These are phyloP conservation scores for Rhamnella rubrinervis DNA, from an alignment of 331 rosid genomes.

Conservation along the genomic window DNA sequence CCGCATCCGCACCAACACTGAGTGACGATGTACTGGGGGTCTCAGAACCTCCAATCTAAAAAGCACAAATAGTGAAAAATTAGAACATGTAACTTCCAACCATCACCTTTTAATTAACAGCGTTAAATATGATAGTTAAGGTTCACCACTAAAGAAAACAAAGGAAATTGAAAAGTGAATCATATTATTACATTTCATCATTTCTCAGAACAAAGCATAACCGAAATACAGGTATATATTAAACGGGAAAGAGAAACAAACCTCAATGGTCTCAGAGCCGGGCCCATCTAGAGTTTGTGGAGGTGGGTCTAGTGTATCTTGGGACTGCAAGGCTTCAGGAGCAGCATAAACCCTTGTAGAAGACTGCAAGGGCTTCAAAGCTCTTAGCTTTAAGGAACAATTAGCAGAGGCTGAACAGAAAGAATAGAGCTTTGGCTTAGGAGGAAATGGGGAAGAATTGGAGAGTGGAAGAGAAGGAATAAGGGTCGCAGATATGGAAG, in stretches of 20 bases:
- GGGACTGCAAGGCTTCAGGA: slow-evolving; percentile 67
- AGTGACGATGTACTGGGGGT: slow-evolving; percentile 66
- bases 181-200: not conserved
- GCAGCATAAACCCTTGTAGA: slow-evolving; percentile 65
- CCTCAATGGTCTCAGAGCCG: slow-evolving; percentile 41
- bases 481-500: slow-evolving; percentile 59
- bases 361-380: slow-evolving; percentile 38
- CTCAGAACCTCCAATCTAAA: slow-evolving; percentile 60
- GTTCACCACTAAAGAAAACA: not conserved
- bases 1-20: slow-evolving; percentile 67
- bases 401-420: slow-evolving; percentile 28
- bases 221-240: slow-evolving; percentile 1
- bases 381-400: slow-evolving; percentile 35
- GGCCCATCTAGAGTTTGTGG: slow-evolving; percentile 38
- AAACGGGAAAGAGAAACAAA: slow-evolving; percentile 26
- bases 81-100: slow-evolving; percentile 1
- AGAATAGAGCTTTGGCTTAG: slow-evolving; percentile 39
- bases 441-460: slow-evolving; percentile 36
- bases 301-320: slow-evolving; percentile 41
- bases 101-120: not conserved
- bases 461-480: slow-evolving; percentile 53
- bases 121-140: not conserved
- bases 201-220: slow-evolving; percentile 6
- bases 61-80: slow-evolving; percentile 17
- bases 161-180: not conserved